Evolutionary conservation across 1,284 basidiomycete species (phyloP).

Genomic region (Polyporus tsugae): DNA sequence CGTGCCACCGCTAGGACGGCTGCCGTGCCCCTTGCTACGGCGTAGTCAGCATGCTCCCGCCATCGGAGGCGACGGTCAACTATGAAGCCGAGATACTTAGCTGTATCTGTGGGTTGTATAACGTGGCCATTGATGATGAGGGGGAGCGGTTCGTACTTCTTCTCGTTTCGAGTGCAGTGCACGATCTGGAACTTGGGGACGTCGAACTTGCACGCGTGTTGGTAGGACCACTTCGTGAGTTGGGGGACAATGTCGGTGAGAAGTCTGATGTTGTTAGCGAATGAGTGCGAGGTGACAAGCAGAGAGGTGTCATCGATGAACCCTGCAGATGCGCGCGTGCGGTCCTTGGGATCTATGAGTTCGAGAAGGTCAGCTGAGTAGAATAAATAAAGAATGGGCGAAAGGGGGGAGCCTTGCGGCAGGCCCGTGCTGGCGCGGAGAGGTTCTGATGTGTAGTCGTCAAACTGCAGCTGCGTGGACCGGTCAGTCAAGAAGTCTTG

Average conservation of each 20-base stretch:
- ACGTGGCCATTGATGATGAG: constrained; percentile 1
- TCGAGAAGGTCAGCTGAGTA: constrained; percentile 22
- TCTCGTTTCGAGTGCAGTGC: constrained; percentile 1
- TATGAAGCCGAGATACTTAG: constrained; percentile 16
- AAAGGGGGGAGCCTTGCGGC: constrained; percentile 21
- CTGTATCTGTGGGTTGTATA: background rate
- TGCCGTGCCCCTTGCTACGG: background rate
- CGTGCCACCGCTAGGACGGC: background rate
- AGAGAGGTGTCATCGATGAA: too few species aligned
- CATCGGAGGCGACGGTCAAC: constrained; percentile 16
- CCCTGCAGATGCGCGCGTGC: background rate
- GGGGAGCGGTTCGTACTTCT: constrained; percentile 2
- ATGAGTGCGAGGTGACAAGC: constrained; percentile 11
- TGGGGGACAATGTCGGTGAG: background rate
- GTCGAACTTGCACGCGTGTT: constrained; percentile 19
- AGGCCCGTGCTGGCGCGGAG: constrained; percentile 11
- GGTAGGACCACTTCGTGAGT: constrained; percentile 12
- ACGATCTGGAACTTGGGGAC: constrained; percentile 16
- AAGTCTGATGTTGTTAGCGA: constrained; percentile 9
- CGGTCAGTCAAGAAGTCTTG: constrained; percentile 15
- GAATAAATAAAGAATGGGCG: background rate
- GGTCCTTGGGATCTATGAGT: constrained; percentile 12
- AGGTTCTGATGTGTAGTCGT: constrained; percentile 20
- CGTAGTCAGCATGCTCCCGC: constrained; percentile 15
- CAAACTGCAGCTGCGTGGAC: constrained; percentile 18